Evolutionary conservation across 768 basidiomycete species (phyloP).

Genomic region (Leccinum subtestaceum): DNA sequence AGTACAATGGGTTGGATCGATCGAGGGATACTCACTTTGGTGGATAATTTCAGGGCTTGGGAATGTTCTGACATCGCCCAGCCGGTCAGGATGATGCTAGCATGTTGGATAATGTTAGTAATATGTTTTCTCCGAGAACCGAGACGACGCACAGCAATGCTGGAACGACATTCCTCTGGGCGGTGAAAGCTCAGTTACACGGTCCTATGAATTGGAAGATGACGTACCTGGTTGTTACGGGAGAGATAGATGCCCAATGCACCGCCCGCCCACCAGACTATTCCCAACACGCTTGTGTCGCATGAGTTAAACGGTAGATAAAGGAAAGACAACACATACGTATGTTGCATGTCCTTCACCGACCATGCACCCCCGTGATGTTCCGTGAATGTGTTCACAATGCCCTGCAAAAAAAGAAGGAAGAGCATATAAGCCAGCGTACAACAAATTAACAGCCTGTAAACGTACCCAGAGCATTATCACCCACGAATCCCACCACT

Average conservation of each 20-base stretch:
- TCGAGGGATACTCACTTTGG: conserved; percentile 48
- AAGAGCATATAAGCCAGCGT: neutral
- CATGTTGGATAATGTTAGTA: neutral
- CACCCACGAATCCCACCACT: conserved; percentile 82
- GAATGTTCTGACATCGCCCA: conserved; percentile 93
- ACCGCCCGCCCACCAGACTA: conserved; percentile 85
- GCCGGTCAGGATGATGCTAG: conserved; percentile 83
- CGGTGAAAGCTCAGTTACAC: neutral
- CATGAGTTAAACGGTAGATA: conserved; percentile 1
- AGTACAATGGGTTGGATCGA: neutral
- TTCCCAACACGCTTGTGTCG: conserved; percentile 48
- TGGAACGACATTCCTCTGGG: conserved; percentile 75
- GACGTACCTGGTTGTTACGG: conserved; percentile 66
- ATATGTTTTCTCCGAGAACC: neutral
- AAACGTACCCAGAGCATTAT: conserved; percentile 51
- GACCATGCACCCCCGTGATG: conserved; percentile 82
- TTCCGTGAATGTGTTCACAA: conserved; percentile 91
- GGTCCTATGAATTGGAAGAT: neutral
- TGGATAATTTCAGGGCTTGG: conserved; percentile 81
- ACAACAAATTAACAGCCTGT: neutral
- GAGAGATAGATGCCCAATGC: conserved; percentile 82
- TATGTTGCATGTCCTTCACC: conserved; percentile 94
- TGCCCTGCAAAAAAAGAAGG: conserved; percentile 8
- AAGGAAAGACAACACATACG: conserved; percentile 45
- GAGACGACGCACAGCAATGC: conserved; percentile 62